A percentile compares a stretch with the other conserved stretches of the same genome.
These are phyloP conservation scores for Acanthamoeba pearcei DNA, from an alignment of 208 protist genomes.

Conservation along the genomic window DNA sequence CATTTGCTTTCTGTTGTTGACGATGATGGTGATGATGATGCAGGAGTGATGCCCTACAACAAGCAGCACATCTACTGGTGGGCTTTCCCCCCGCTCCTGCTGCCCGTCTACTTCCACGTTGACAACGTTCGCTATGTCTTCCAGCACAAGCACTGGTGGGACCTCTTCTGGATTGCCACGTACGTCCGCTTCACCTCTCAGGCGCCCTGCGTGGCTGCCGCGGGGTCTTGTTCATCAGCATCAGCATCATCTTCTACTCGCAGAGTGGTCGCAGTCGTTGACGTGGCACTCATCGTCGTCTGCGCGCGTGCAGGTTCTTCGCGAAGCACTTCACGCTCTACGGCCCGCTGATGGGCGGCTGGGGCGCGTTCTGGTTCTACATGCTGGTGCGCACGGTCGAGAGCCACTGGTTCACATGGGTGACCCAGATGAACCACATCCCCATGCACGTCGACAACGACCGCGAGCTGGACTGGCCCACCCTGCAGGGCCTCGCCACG, in stretches of 20 bases:
- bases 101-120: slow-evolving; percentile 26
- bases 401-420: slow-evolving; percentile 46
- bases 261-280: too few species aligned
- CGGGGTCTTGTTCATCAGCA: too few species aligned
- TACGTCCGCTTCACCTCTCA: not conserved
- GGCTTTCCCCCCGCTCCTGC: slow-evolving; percentile 10
- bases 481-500: slow-evolving; percentile 10
- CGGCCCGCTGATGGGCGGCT: not conserved
- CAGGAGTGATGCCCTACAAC: slow-evolving; percentile 34
- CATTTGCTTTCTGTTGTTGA: too few species aligned
- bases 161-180: not conserved
- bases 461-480: not conserved
- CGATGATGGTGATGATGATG: not conserved
- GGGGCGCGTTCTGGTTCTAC: not conserved
- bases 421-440: slow-evolving; percentile 49
- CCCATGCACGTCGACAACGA: not conserved
- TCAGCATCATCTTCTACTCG: too few species aligned
- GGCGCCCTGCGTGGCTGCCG: too few species aligned
- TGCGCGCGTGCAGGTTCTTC: not conserved
- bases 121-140: not conserved
- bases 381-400: not conserved
- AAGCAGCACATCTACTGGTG: slow-evolving; percentile 41
- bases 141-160: not conserved
- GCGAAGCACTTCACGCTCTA: not conserved
- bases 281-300: not conserved